A percentile compares a stretch with the other conserved stretches of the same genome.
These are phyloP conservation scores for Talaromyces piceae DNA, from an alignment of 2,329 filamentous ascomycete species.

Conservation along the genomic window DNA sequence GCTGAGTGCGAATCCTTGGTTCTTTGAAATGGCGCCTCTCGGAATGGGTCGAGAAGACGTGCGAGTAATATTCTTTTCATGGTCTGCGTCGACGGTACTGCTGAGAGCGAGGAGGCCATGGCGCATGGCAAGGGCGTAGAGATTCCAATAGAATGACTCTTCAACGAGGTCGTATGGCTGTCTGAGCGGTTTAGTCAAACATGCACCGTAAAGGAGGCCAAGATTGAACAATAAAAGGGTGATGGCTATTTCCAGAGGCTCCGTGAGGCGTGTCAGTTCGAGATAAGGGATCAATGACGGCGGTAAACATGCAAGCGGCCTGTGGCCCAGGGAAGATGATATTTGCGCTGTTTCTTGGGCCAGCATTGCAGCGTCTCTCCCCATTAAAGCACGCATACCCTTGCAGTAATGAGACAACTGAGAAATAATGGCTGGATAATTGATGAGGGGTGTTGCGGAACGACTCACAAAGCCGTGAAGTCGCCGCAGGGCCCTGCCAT, in stretches of 20 bases:
- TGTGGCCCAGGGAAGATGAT: neutral
- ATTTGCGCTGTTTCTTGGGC: neutral
- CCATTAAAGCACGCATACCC: no score
- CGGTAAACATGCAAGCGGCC: neutral
- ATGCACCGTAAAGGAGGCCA: neutral
- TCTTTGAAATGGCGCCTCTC: neutral
- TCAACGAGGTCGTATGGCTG: neutral
- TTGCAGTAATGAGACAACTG: no score
- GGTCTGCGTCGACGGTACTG: slow-evolving; percentile 2
- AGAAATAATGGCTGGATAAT: no score
- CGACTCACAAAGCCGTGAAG: no score
- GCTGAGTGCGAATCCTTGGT: slow-evolving; percentile 2
- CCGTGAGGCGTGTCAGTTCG: neutral
- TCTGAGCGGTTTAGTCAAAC: neutral
- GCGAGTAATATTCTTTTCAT: neutral
- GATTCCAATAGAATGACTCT: neutral
- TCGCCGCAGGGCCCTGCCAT: no score
- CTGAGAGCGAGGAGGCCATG: slow-evolving; percentile 3
- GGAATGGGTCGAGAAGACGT: neutral
- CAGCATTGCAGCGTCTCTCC: neutral
- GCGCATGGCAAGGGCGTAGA: slow-evolving; percentile 4
- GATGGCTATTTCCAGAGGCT: neutral
- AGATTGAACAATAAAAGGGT: neutral
- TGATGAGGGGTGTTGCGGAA: no score
- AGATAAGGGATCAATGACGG: slow-evolving; percentile 1